Conservation (phyloP, 306 rosid genomes). For the Gastrolobium villosum region DNA sequence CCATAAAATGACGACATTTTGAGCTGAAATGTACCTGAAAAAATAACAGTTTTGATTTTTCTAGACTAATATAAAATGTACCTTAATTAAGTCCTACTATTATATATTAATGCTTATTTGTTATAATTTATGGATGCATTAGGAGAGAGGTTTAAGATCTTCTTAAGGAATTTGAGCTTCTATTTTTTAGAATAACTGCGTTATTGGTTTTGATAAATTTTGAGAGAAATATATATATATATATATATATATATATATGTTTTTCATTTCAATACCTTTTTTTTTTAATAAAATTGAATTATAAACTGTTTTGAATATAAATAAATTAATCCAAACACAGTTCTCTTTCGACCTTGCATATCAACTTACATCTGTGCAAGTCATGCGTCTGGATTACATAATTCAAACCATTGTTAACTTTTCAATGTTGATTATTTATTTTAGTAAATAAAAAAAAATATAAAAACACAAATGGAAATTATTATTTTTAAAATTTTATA, state of each 20-base stretch:
- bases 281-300: background rate
- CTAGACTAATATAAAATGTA: background rate
- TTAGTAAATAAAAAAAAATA: background rate
- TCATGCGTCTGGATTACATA: background rate
- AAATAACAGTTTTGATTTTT: background rate
- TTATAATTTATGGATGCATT: background rate
- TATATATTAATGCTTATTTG: no score
- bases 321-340: background rate
- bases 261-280: no score
- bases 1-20: background rate
- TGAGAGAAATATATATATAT: no score
- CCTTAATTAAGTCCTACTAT: no score
- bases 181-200: background rate
- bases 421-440: no score
- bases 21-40: constrained; percentile 1
- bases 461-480: background rate
- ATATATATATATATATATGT: no score
- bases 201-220: background rate
- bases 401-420: background rate
- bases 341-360: no score
- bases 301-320: background rate
- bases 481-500: background rate
- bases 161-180: background rate
- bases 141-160: background rate
- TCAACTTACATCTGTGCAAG: no score